Percentiles rank a stretch among this genome's conserved stretches.
Evolutionary conservation across 495 filamentous ascomycete species (phyloP).

Genomic region (Aspergillus carlsbadensis): DNA sequence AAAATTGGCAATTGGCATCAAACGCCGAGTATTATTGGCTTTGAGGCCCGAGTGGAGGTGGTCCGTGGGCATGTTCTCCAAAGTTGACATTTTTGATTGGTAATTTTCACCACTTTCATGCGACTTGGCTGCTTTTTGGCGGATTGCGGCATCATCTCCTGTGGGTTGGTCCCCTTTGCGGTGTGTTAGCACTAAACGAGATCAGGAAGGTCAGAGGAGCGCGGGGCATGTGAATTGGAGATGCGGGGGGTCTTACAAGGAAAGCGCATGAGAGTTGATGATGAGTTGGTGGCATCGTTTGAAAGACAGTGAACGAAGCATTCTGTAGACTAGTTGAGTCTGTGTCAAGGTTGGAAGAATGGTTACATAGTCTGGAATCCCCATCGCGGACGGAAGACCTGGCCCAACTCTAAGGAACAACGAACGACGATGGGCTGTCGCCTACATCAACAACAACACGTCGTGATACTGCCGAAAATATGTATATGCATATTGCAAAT

Average conservation of each 20-base stretch:
- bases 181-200: slow-evolving; percentile 15
- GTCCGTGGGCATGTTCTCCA: slow-evolving; percentile 2
- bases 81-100: slow-evolving; percentile 11
- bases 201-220: slow-evolving; percentile 21
- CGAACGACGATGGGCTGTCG: too few relatives aligned
- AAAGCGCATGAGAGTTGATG: neutral
- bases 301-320: neutral
- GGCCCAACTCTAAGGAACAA: too few relatives aligned
- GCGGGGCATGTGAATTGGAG: neutral
- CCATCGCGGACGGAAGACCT: too few relatives aligned
- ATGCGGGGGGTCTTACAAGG: neutral
- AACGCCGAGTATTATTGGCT: slow-evolving; percentile 1
- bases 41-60: slow-evolving; percentile 9
- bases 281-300: neutral
- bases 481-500: too few relatives aligned
- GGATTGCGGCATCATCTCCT: neutral
- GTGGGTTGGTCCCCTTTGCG: neutral
- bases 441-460: too few relatives aligned
- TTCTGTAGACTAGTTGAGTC: too few relatives aligned
- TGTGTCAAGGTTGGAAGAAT: too few relatives aligned
- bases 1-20: neutral
- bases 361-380: too few relatives aligned
- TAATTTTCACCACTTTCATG: neutral
- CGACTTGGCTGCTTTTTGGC: slow-evolving; percentile 1
- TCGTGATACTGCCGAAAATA: too few relatives aligned